Evolutionary conservation across 2,329 filamentous ascomycete genomes (phyloP).

Genomic region (Aspergillus sp.): DNA sequence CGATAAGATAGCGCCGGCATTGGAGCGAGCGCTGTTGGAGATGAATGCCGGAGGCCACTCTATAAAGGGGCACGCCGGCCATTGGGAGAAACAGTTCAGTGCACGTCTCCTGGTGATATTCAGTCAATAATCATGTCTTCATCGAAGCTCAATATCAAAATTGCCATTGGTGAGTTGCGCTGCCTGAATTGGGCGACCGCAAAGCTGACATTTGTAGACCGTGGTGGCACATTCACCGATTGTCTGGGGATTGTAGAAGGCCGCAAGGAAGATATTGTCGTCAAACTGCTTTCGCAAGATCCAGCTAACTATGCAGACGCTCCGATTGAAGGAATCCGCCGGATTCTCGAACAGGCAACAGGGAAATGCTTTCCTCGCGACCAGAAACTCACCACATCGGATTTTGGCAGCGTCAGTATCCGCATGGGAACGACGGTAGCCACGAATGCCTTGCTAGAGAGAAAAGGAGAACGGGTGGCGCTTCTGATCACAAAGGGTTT

Average conservation of each 20-base stretch:
- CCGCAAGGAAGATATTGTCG: slow-evolving; percentile 36
- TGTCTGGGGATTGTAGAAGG: slow-evolving; percentile 42
- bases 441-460: slow-evolving; percentile 84
- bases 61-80: not conserved
- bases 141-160: slow-evolving; percentile 5
- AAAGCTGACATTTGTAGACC: slow-evolving; percentile 36
- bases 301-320: slow-evolving; percentile 45
- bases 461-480: slow-evolving; percentile 85
- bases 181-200: not conserved
- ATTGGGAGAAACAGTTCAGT: not conserved
- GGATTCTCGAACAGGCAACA: slow-evolving; percentile 56
- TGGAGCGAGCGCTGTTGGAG: not conserved
- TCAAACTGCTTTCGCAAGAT: slow-evolving; percentile 45
- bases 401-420: slow-evolving; percentile 50
- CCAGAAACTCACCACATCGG: slow-evolving; percentile 34
- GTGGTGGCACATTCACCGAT: slow-evolving; percentile 46
- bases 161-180: slow-evolving; percentile 1
- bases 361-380: slow-evolving; percentile 39
- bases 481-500: slow-evolving; percentile 87
- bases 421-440: slow-evolving; percentile 94
- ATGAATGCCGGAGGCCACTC: not conserved
- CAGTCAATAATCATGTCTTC: slow-evolving; percentile 1
- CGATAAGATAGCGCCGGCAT: not conserved
- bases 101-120: not conserved
- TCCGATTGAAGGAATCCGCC: slow-evolving; percentile 79